Conservation (phyloP, 78 protist species). For the Dictyostelium brefeldianum region DNA sequence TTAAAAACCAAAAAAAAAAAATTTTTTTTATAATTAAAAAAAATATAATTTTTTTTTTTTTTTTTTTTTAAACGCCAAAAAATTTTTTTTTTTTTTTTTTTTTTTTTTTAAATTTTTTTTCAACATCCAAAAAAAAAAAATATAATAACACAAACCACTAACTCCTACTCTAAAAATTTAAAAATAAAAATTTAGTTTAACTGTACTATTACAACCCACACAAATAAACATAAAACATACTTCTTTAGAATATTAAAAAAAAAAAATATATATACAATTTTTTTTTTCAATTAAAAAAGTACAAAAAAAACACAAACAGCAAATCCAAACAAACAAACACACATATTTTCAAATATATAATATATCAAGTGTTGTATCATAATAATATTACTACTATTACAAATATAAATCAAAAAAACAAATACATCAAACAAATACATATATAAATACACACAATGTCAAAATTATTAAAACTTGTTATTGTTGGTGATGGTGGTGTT, state of each 20-base stretch:
- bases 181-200: slow-evolving; percentile 11
- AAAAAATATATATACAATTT: neutral
- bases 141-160: too few relatives aligned
- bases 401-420: neutral
- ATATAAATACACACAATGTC: slow-evolving; percentile 33
- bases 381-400: neutral
- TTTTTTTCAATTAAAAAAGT: neutral
- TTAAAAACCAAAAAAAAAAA: too few relatives aligned
- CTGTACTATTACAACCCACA: neutral
- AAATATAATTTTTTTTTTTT: too few relatives aligned
- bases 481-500: slow-evolving; percentile 86
- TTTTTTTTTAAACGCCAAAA: too few relatives aligned
- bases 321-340: neutral
- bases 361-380: neutral
- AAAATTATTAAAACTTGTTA: slow-evolving; percentile 72
- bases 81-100: too few relatives aligned
- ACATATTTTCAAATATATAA: neutral
- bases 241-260: neutral
- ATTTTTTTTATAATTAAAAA: too few relatives aligned
- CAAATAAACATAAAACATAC: neutral
- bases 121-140: too few relatives aligned
- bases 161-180: neutral
- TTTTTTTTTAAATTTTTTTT: too few relatives aligned
- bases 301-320: neutral
- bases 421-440: neutral